Evolutionary conservation across 306 rosid genomes (phyloP).

Genomic region (Cucurbita moschata): DNA sequence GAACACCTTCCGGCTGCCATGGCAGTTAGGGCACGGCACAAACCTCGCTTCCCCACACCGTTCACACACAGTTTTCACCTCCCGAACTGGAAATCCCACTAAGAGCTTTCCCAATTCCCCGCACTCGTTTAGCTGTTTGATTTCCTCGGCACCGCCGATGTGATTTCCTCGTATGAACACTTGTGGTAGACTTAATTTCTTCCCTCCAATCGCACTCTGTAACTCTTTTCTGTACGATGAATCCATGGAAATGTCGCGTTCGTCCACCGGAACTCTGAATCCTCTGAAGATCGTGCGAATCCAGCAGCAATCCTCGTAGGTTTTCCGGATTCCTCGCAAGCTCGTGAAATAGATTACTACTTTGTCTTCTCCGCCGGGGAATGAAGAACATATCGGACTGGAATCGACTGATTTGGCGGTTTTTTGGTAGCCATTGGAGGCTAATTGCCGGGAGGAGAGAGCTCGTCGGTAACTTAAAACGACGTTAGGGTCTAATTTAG

Average conservation of each 20-base stretch:
- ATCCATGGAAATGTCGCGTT: slow-evolving; percentile 78
- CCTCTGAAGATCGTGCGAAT: slow-evolving; percentile 49
- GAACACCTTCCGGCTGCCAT: slow-evolving; percentile 63
- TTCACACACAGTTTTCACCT: slow-evolving; percentile 35
- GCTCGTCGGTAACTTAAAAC: slow-evolving; percentile 58
- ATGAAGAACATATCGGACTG: slow-evolving; percentile 28
- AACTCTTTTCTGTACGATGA: slow-evolving; percentile 49
- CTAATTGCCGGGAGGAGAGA: slow-evolving; percentile 45
- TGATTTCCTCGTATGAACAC: slow-evolving; percentile 49
- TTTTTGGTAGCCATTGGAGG: slow-evolving; percentile 10
- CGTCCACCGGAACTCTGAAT: slow-evolving; percentile 53
- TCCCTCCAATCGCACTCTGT: slow-evolving; percentile 28
- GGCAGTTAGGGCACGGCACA: slow-evolving; percentile 52
- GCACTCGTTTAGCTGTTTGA: slow-evolving; percentile 43
- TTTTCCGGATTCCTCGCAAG: slow-evolving; percentile 59
- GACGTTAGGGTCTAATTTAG: slow-evolving; percentile 67
- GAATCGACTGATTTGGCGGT: slow-evolving; percentile 31
- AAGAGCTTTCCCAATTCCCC: slow-evolving; percentile 48
- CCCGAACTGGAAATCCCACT: slow-evolving; percentile 35
- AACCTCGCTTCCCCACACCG: slow-evolving; percentile 68
- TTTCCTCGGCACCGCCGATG: slow-evolving; percentile 61
- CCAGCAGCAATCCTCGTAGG: slow-evolving; percentile 62
- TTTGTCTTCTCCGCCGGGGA: slow-evolving; percentile 36
- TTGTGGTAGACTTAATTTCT: slow-evolving; percentile 38
- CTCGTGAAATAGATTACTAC: slow-evolving; percentile 61